phyloP scores from a whole-genome alignment of 352 stramenopile genomes.

The Phytophthora multivora region DNA sequence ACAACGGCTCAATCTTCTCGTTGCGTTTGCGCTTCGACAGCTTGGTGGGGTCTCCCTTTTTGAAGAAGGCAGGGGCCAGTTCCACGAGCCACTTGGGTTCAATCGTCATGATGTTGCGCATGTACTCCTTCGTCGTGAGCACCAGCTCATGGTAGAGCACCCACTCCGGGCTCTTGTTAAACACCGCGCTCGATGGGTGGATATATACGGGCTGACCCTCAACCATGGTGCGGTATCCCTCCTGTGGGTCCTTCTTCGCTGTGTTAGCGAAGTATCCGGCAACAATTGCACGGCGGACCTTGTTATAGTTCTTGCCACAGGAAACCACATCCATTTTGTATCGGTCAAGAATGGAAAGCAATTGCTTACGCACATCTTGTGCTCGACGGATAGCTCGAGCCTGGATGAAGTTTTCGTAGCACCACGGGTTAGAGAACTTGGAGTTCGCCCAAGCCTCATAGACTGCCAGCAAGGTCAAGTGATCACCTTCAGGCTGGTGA shows the following conservation, averaged over 20 bases:
- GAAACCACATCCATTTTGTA: slow-evolving; percentile 99
- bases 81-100: slow-evolving; percentile 99
- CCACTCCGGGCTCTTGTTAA: slow-evolving; percentile 99
- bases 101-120: slow-evolving; percentile 99
- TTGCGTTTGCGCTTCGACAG: slow-evolving; percentile 98
- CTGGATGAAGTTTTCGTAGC: slow-evolving; percentile 99
- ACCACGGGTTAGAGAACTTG: slow-evolving; percentile 99
- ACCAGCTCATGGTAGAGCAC: slow-evolving; percentile 98
- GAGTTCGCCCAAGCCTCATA: slow-evolving; percentile 98
- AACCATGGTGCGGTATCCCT: slow-evolving; percentile 98
- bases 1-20: slow-evolving; percentile 99
- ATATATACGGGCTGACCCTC: slow-evolving; percentile 99
- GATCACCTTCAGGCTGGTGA: slow-evolving; percentile 98
- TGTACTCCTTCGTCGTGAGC: slow-evolving; percentile 98
- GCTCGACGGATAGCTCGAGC: slow-evolving; percentile 95
- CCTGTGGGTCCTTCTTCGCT: slow-evolving; percentile 98
- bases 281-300: slow-evolving; percentile 97
- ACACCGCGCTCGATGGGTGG: slow-evolving; percentile 97
- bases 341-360: slow-evolving; percentile 98
- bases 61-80: slow-evolving; percentile 96
- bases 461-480: slow-evolving; percentile 97
- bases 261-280: slow-evolving; percentile 99
- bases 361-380: slow-evolving; percentile 99
- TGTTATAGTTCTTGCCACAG: slow-evolving; percentile 96
- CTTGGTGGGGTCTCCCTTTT: slow-evolving; percentile 97